phyloP scores from a whole-genome alignment of 2,329 filamentous ascomycete genomes.

The Pestalotiopsis sp. region DNA sequence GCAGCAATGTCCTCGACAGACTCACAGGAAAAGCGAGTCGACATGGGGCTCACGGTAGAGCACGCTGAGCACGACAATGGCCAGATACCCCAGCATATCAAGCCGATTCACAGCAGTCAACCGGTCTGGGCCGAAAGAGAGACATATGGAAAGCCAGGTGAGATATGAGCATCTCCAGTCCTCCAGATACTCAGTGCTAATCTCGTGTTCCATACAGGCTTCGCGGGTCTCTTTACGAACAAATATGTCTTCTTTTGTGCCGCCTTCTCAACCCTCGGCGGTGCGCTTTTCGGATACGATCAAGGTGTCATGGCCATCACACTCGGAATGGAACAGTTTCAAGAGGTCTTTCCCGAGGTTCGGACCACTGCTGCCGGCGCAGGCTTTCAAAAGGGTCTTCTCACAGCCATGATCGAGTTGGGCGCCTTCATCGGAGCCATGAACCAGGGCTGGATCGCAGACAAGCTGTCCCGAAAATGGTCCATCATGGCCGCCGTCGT shows the following conservation, averaged over 20 bases:
- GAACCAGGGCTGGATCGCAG: constrained; percentile 38
- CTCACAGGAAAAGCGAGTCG: not conserved
- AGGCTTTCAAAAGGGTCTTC: constrained; percentile 39
- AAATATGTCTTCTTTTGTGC: constrained; percentile 44
- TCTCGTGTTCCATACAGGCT: not conserved
- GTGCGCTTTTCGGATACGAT: constrained; percentile 49
- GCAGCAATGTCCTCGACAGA: not conserved
- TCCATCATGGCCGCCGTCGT: constrained; percentile 39
- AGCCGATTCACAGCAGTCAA: not conserved
- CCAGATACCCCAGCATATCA: not conserved
- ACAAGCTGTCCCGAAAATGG: constrained; percentile 45
- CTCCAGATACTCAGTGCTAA: not conserved
- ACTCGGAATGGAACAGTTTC: constrained; percentile 47
- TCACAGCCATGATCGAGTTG: constrained; percentile 45
- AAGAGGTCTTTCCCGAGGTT: constrained; percentile 33
- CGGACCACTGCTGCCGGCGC: constrained; percentile 26
- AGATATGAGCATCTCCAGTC: not conserved
- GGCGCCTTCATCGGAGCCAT: constrained; percentile 40
- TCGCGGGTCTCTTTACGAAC: not conserved
- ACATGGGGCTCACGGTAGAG: not conserved
- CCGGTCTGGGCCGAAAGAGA: not conserved
- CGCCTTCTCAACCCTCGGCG: constrained; percentile 43
- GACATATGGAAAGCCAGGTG: constrained; percentile 1
- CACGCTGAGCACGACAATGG: not conserved
- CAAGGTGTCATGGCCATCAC: constrained; percentile 42